Conservation (phyloP, 2,329 filamentous ascomycete species). For the Emmonsia crescens region DNA sequence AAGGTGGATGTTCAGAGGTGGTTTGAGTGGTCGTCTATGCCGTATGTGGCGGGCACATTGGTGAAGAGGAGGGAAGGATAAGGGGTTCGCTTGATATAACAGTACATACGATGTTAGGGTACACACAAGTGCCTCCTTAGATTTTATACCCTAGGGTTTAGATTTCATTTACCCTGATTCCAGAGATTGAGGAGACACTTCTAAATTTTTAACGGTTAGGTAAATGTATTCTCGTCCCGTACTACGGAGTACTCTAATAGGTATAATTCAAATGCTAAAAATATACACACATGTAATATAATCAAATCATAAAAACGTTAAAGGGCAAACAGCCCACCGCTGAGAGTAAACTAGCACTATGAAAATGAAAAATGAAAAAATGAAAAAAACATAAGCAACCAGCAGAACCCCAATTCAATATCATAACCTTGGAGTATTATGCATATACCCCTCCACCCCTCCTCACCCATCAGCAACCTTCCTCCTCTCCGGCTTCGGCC, state of each 20-base stretch:
- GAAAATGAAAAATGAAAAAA: neutral
- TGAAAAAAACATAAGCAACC: neutral
- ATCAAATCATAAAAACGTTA: neutral
- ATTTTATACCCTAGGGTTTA: neutral
- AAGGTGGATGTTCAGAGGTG: constrained; percentile 35
- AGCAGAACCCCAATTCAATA: neutral
- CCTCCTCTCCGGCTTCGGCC: constrained; percentile 21
- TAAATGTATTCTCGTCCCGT: neutral
- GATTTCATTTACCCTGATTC: neutral
- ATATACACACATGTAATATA: neutral
- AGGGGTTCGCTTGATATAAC: neutral
- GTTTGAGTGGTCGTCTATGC: constrained; percentile 29
- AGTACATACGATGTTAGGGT: too few species aligned
- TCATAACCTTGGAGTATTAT: too few species aligned
- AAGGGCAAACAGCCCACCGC: too few species aligned
- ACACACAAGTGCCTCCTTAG: neutral
- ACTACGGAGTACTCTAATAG: neutral
- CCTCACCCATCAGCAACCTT: neutral
- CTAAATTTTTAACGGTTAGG: neutral
- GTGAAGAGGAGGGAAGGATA: constrained; percentile 24
- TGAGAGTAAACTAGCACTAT: neutral
- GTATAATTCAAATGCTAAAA: neutral
- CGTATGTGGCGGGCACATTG: constrained; percentile 33
- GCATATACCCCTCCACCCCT: neutral
- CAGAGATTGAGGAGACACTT: neutral